phyloP scores from a whole-genome alignment of 2,329 filamentous ascomycete genomes.

The Aspergillus hiratsukae region DNA sequence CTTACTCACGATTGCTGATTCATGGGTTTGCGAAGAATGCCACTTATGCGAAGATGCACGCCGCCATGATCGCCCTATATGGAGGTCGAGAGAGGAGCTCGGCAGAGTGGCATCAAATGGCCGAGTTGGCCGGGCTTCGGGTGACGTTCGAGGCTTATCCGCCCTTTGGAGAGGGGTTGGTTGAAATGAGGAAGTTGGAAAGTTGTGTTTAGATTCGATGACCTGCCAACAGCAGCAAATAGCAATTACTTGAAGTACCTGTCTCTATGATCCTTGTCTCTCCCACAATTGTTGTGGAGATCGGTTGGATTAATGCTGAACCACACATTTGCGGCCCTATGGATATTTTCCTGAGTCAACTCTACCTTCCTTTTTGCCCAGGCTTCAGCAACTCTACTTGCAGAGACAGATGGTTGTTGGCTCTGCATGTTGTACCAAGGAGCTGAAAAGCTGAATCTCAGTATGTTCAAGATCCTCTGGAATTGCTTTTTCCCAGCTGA shows the following conservation, averaged over 20 bases:
- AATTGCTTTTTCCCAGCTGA: no score
- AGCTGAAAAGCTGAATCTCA: no score
- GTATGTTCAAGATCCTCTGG: no score
- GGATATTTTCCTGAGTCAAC: no score
- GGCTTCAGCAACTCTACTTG: no score
- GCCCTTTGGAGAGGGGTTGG: constrained; percentile 27
- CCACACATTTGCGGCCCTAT: no score
- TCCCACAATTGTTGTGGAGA: no score
- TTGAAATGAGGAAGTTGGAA: constrained; percentile 28
- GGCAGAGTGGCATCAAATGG: constrained; percentile 33
- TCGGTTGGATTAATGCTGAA: no score
- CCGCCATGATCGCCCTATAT: constrained; percentile 35
- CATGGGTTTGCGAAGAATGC: constrained; percentile 35
- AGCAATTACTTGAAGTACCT: no score
- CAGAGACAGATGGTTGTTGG: no score
- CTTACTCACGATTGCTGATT: constrained; percentile 31
- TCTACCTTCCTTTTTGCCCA: background rate
- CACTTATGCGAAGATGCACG: constrained; percentile 33
- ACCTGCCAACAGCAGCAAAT: background rate
- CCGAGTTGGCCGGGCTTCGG: constrained; percentile 26
- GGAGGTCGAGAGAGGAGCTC: constrained; percentile 32
- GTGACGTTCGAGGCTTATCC: constrained; percentile 36
- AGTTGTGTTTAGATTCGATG: background rate
- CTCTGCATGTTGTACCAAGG: no score
- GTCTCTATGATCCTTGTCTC: background rate